These are phyloP conservation scores for Anisogramma anomala DNA, from an alignment of 2,329 filamentous ascomycete species.

Conservation along the genomic window DNA sequence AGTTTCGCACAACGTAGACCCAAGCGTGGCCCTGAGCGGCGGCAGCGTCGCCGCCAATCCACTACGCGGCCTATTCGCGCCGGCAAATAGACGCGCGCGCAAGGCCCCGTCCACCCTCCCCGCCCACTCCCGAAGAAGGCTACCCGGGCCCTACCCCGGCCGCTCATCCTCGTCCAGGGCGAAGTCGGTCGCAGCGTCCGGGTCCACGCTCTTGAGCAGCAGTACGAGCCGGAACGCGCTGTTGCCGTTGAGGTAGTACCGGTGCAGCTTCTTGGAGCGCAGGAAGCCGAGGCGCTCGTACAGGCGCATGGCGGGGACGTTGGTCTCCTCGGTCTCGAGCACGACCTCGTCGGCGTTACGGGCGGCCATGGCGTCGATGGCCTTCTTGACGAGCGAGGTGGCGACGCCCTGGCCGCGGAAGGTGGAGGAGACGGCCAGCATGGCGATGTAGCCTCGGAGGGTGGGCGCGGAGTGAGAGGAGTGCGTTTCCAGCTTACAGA, in stretches of 20 bases:
- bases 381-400: conserved; percentile 75
- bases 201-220: conserved; percentile 51
- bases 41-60: no score
- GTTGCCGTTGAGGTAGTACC: conserved; percentile 94
- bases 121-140: no score
- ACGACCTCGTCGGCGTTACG: conserved; percentile 86
- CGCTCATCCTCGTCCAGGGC: conserved; percentile 23
- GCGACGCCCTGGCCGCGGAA: conserved; percentile 80
- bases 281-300: conserved; percentile 91
- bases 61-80: no score
- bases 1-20: not conserved
- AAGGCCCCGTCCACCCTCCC: no score
- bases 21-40: no score
- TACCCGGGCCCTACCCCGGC: conserved; percentile 3
- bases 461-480: conserved; percentile 63
- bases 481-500: conserved; percentile 90
- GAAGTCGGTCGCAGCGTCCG: conserved; percentile 26
- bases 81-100: no score
- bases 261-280: conserved; percentile 80
- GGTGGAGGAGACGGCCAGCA: conserved; percentile 79
- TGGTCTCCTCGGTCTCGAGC: conserved; percentile 90
- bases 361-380: conserved; percentile 81
- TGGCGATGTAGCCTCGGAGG: conserved; percentile 89
- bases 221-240: conserved; percentile 84
- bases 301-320: conserved; percentile 76